Evolutionary conservation across 2,329 filamentous ascomycete genomes (phyloP).

Genomic region (Penicillium thymicola): DNA sequence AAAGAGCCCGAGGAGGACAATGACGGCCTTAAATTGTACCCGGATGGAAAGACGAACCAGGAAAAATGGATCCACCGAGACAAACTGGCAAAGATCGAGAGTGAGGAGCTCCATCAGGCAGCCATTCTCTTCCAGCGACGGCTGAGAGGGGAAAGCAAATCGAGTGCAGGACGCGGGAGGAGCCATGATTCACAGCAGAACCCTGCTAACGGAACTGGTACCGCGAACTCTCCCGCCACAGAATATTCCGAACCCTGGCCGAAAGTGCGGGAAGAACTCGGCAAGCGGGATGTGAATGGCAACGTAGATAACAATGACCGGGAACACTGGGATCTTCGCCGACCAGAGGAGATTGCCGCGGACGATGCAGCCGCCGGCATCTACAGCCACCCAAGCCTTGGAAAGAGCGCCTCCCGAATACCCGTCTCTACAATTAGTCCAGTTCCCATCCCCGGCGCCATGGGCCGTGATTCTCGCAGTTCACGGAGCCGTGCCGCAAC

Average conservation of each 20-base stretch:
- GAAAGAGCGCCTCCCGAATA: constrained; percentile 73
- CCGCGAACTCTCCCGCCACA: constrained; percentile 21
- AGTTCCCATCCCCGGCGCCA: constrained; percentile 57
- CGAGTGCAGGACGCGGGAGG: constrained; percentile 34
- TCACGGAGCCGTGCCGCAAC: constrained; percentile 59
- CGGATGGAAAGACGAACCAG: constrained; percentile 27
- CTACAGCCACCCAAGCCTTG: constrained; percentile 50
- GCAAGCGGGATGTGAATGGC: constrained; percentile 40
- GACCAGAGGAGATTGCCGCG: constrained; percentile 71
- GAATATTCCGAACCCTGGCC: constrained; percentile 38
- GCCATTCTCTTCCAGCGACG: constrained; percentile 44
- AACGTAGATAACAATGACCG: constrained; percentile 41
- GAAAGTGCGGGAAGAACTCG: constrained; percentile 34
- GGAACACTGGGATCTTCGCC: constrained; percentile 67
- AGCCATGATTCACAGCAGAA: constrained; percentile 38
- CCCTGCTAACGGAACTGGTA: constrained; percentile 26
- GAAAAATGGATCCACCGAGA: constrained; percentile 52
- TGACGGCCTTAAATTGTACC: constrained; percentile 16
- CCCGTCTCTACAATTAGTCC: constrained; percentile 80
- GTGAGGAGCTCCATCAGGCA: constrained; percentile 49
- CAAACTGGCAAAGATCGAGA: constrained; percentile 51
- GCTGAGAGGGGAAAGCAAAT: constrained; percentile 35
- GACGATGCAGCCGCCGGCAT: constrained; percentile 48
- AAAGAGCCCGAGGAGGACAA: constrained; percentile 14
- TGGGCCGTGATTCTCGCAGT: constrained; percentile 70